These are phyloP conservation scores for Brasenia schreberi DNA, from an alignment of 164 flowering plant species.

Conservation along the genomic window DNA sequence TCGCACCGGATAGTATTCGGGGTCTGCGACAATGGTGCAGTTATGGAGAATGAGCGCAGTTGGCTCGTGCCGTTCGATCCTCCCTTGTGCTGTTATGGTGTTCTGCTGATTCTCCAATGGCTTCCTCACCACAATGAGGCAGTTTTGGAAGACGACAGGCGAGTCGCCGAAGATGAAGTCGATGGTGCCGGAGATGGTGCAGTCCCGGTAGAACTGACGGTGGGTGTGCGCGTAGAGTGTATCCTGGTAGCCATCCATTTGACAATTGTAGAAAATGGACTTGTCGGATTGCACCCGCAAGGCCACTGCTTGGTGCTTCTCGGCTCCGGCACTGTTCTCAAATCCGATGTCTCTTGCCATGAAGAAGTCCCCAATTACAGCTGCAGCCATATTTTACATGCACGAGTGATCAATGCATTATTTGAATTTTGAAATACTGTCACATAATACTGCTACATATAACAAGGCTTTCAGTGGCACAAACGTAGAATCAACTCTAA, in stretches of 20 bases:
- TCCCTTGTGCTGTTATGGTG: constrained; percentile 51
- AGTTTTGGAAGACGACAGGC: constrained; percentile 58
- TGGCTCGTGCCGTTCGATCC: constrained; percentile 17
- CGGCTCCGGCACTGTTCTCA: constrained; percentile 69
- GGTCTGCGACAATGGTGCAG: constrained; percentile 26
- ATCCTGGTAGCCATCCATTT: constrained; percentile 58
- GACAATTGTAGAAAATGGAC: constrained; percentile 60
- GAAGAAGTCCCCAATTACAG: constrained; percentile 35
- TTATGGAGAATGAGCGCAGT: constrained; percentile 39
- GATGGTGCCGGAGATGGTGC: constrained; percentile 60
- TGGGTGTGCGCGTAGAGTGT: constrained; percentile 55
- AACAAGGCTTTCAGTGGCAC: too few species aligned
- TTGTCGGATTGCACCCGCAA: constrained; percentile 38
- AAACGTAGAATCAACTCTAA: too few species aligned
- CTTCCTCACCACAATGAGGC: constrained; percentile 36
- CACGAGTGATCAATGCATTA: not conserved
- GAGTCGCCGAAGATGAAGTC: constrained; percentile 74
- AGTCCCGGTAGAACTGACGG: constrained; percentile 78
- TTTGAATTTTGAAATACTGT: too few species aligned
- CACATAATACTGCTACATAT: too few species aligned
- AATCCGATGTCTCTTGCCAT: constrained; percentile 63
- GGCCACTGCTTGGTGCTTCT: constrained; percentile 69
- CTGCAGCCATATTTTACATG: constrained; percentile 15
- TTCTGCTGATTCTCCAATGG: constrained; percentile 35
- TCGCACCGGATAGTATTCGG: constrained; percentile 13